Percentiles rank a stretch among this genome's conserved stretches.
These are phyloP conservation scores for Arthrobotrys sinensis DNA, from an alignment of 2,329 filamentous ascomycete species.

Conservation along the genomic window DNA sequence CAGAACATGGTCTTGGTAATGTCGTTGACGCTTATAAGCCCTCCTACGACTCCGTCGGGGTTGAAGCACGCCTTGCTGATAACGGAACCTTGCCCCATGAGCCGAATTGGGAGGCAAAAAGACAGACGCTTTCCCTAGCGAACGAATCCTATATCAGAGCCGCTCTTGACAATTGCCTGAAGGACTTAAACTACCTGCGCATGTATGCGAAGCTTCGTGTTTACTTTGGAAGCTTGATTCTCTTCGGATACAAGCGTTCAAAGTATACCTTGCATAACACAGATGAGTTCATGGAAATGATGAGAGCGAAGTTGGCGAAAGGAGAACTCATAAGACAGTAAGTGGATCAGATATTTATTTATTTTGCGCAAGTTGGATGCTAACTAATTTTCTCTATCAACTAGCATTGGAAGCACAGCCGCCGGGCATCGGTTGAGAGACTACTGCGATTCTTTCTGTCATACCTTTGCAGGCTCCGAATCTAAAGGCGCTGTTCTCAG, in stretches of 20 bases:
- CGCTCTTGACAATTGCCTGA: constrained; percentile 60
- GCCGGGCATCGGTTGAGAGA: constrained; percentile 47
- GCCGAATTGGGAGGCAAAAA: constrained; percentile 57
- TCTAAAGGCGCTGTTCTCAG: constrained; percentile 17
- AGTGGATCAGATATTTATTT: constrained; percentile 7
- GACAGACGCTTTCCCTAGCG: constrained; percentile 52
- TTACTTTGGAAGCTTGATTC: constrained; percentile 64
- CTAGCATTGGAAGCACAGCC: constrained; percentile 47
- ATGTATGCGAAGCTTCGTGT: constrained; percentile 62
- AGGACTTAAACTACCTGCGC: constrained; percentile 63
- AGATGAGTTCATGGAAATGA: constrained; percentile 60
- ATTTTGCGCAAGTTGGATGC: neutral
- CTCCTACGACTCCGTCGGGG: constrained; percentile 43
- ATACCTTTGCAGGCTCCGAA: neutral
- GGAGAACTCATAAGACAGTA: constrained; percentile 63
- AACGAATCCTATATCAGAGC: constrained; percentile 62
- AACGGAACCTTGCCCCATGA: constrained; percentile 26
- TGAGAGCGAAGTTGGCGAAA: constrained; percentile 56
- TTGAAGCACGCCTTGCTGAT: constrained; percentile 58
- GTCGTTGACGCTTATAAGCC: constrained; percentile 61
- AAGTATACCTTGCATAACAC: constrained; percentile 51
- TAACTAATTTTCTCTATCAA: neutral
- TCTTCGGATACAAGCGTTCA: constrained; percentile 62
- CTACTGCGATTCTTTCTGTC: constrained; percentile 31
- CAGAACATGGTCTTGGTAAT: constrained; percentile 59